Percentiles rank a stretch among this genome's conserved stretches.
phyloP scores from a whole-genome alignment of 75 land plant genomes.

The Selaginella moellendorffii region DNA sequence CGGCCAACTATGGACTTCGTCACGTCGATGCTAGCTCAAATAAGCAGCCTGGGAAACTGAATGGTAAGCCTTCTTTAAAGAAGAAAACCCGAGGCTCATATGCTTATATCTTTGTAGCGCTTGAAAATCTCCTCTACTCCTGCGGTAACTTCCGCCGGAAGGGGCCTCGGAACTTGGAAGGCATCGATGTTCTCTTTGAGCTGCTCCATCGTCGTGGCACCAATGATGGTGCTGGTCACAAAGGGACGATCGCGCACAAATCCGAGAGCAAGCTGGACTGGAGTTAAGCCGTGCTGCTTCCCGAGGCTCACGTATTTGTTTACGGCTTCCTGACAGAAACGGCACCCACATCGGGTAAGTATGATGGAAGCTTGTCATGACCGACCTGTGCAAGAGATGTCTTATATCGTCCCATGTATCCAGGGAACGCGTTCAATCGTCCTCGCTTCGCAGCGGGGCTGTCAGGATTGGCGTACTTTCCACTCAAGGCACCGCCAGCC shows the following conservation, averaged over 20 bases:
- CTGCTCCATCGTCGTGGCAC: slow-evolving; percentile 83
- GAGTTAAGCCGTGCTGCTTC: slow-evolving; percentile 50
- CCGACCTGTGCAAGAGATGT: slow-evolving; percentile 70
- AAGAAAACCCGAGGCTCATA: too few species aligned
- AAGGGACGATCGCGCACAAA: slow-evolving; percentile 70
- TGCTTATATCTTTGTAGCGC: slow-evolving; percentile 59
- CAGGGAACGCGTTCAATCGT: slow-evolving; percentile 73
- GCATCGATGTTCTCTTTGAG: slow-evolving; percentile 78
- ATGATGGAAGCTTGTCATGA: too few species aligned
- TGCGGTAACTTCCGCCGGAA: slow-evolving; percentile 39
- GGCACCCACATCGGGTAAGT: too few species aligned
- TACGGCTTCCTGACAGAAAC: slow-evolving; percentile 79
- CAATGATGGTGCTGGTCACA: slow-evolving; percentile 72
- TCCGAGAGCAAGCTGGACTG: slow-evolving; percentile 69
- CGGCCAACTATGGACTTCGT: too few species aligned
- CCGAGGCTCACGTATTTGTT: slow-evolving; percentile 46
- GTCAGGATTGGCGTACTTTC: slow-evolving; percentile 58
- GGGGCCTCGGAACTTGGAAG: slow-evolving; percentile 38
- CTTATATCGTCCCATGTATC: slow-evolving; percentile 89
- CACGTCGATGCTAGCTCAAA: too few species aligned
- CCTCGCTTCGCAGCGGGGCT: slow-evolving; percentile 46
- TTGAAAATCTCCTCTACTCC: slow-evolving; percentile 53
- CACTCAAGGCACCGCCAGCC: slow-evolving; percentile 65
- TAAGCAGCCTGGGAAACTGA: too few species aligned
- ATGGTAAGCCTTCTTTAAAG: too few species aligned